Base-by-base conservation (phyloP, 495 filamentous ascomycete species). In the Hypoxylon fragiforme region DNA sequence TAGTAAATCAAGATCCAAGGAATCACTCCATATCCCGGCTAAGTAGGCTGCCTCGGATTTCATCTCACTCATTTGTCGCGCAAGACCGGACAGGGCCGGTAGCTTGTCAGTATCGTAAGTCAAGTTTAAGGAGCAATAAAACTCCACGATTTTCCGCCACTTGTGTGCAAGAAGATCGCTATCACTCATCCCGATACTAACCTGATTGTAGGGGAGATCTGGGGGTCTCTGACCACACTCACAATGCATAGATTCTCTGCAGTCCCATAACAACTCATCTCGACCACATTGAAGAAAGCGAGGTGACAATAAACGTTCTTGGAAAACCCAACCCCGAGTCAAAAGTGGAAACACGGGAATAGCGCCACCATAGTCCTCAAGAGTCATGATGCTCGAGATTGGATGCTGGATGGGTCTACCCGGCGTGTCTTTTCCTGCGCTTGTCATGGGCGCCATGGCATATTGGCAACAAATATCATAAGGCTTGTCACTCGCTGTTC, bases 201-300 rank as follows among this genome's bases (percentile, higher is more conserved):
- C 34, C 22, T 38, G 26, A 40, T 38, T 31, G 19, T 47, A 37
- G 18, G 35, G 42, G 45, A 45, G 31, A 48, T 38, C 30, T 39
- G 44, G 35, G 21, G 35, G 43, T 35, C 35, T 21, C 12, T 54
- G 35, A 26, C 41, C 41, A 11, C 35, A 54, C 21, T 51, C 44
- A 26, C 49, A 38, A n/a, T 14, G 44, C 49, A 55, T 39, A 38
- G 40, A 28, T 37, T 55, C 41, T 16, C 38, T 48, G 18, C 56
- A 64, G 34, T 60, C 50, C 56, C 51, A 64, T 14, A 64, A 39
- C 22, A 64, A 32, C 48, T 64, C 61, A 9, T 48, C 15, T 8
- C 37, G 26, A n/a, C 39, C 37, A 18, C 49, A 64, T 30, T 64
- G 57, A 18, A 64, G 22, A 34, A 60, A 52, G 7, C 61, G 56